Conservation (phyloP, 441 rosid genomes). For the Pelargonium myrrhifolium region DNA sequence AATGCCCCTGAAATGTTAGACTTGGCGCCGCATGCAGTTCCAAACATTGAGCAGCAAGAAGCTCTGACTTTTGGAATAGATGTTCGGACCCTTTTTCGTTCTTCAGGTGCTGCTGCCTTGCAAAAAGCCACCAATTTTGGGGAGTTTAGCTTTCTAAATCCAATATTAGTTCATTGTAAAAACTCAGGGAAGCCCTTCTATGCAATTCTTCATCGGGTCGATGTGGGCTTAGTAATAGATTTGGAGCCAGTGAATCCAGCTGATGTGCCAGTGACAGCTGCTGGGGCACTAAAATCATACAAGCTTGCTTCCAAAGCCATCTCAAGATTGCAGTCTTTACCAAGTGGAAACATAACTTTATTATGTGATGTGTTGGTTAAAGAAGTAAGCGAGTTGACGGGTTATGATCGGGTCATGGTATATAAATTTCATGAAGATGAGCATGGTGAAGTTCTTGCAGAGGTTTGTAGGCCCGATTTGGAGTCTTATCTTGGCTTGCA, state of each 20-base stretch:
- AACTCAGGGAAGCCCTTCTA: constrained; percentile 70
- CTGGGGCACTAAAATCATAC: constrained; percentile 76
- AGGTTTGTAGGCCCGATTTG: constrained; percentile 36
- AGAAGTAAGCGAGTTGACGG: constrained; percentile 66
- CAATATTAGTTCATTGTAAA: constrained; percentile 57
- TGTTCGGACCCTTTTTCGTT: constrained; percentile 46
- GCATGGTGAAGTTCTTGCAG: constrained; percentile 85
- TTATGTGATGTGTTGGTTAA: constrained; percentile 63
- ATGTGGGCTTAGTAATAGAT: constrained; percentile 67
- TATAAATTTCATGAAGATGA: constrained; percentile 85
- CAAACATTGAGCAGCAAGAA: constrained; percentile 60
- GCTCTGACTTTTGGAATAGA: constrained; percentile 55
- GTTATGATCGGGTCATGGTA: constrained; percentile 79
- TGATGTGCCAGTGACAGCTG: constrained; percentile 73
- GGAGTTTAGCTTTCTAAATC: constrained; percentile 67
- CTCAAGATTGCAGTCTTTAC: constrained; percentile 70
- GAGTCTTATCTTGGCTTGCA: constrained; percentile 83
- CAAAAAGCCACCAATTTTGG: constrained; percentile 56
- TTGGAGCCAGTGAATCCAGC: constrained; percentile 72
- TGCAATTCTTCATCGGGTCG: constrained; percentile 69
- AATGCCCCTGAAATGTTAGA: constrained; percentile 75
- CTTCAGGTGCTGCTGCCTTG: constrained; percentile 54
- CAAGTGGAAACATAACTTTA: constrained; percentile 47
- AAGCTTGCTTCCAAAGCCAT: constrained; percentile 80
- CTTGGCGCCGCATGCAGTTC: constrained; percentile 64